Percentiles rank a stretch among this genome's conserved stretches.
Conservation (phyloP, 768 basidiomycete genomes). For the Pholiota microspora region DNA sequence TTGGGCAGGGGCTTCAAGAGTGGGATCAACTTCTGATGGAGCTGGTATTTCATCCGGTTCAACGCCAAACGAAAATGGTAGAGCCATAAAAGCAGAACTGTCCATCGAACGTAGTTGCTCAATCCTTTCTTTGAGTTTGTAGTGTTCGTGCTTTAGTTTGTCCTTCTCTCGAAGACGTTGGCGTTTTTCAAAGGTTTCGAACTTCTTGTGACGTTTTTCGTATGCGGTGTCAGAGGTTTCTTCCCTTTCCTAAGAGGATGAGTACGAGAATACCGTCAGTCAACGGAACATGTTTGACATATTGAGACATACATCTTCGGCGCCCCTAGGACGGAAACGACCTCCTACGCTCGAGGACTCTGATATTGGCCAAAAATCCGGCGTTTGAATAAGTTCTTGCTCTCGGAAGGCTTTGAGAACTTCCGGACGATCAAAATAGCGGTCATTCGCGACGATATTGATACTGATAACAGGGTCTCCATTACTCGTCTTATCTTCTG, state of each 20-base stretch:
- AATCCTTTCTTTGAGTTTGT: constrained; percentile 86
- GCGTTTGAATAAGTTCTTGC: constrained; percentile 75
- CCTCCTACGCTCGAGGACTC: constrained; percentile 56
- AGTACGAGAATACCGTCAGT: constrained; percentile 10
- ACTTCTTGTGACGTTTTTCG: constrained; percentile 80
- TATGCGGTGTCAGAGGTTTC: constrained; percentile 83
- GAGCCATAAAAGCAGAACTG: constrained; percentile 59
- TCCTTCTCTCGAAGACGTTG: constrained; percentile 87
- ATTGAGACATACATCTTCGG: constrained; percentile 61
- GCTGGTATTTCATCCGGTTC: constrained; percentile 9
- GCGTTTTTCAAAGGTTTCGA: constrained; percentile 84
- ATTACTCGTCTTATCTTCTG: constrained; percentile 39
- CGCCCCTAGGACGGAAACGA: constrained; percentile 66
- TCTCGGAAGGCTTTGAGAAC: constrained; percentile 69
- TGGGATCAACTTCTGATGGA: constrained; percentile 23
- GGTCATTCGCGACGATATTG: constrained; percentile 61
- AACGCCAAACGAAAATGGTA: constrained; percentile 51
- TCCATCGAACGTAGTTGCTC: constrained; percentile 82
- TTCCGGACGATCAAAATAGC: constrained; percentile 77
- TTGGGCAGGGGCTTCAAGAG: not conserved
- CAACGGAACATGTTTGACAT: constrained; percentile 2
- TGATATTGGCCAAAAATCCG: constrained; percentile 53
- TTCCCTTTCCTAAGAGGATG: constrained; percentile 39
- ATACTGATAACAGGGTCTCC: constrained; percentile 35
- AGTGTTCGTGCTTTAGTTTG: constrained; percentile 88